Conservation (phyloP, 306 rosid genomes). For the Cucurbita moschata region DNA sequence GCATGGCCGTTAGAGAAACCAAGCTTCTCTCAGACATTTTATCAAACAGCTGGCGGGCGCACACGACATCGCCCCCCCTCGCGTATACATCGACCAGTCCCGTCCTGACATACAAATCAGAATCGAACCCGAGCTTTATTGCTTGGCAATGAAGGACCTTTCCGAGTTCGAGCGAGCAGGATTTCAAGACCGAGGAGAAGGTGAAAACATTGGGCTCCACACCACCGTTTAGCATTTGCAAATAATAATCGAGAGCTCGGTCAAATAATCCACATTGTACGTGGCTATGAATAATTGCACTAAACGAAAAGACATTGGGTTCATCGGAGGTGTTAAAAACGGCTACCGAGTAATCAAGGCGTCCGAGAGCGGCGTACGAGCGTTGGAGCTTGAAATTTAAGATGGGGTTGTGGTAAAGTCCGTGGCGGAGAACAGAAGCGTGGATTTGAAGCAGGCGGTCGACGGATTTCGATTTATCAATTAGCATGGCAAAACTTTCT, state of each 20-base stretch:
- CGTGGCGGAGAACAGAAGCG: constrained; percentile 47
- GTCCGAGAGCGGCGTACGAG: constrained; percentile 52
- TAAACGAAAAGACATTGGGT: constrained; percentile 48
- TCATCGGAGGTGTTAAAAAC: constrained; percentile 38
- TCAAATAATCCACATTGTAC: constrained; percentile 28
- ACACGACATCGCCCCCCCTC: constrained; percentile 34
- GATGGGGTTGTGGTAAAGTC: constrained; percentile 41
- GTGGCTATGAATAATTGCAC: constrained; percentile 50
- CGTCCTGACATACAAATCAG: constrained; percentile 45
- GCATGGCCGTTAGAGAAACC: constrained; percentile 52
- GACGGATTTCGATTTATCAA: constrained; percentile 44
- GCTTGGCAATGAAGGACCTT: constrained; percentile 40
- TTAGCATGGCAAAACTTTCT: constrained; percentile 22
- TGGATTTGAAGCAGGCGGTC: constrained; percentile 47
- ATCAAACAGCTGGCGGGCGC: constrained; percentile 50
- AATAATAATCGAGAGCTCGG: constrained; percentile 33
- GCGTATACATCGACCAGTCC: constrained; percentile 53
- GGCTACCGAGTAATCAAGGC: constrained; percentile 46
- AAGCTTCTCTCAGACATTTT: constrained; percentile 49
- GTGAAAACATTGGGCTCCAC: constrained; percentile 61
- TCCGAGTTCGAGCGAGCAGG: constrained; percentile 22
- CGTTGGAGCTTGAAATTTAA: constrained; percentile 83
- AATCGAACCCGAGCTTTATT: constrained; percentile 25
- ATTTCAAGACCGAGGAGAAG: constrained; percentile 42
- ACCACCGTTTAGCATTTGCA: constrained; percentile 36